Evolutionary conservation across 2,329 filamentous ascomycete species (phyloP).

Genomic region (Dendrostoma leiphaemia): DNA sequence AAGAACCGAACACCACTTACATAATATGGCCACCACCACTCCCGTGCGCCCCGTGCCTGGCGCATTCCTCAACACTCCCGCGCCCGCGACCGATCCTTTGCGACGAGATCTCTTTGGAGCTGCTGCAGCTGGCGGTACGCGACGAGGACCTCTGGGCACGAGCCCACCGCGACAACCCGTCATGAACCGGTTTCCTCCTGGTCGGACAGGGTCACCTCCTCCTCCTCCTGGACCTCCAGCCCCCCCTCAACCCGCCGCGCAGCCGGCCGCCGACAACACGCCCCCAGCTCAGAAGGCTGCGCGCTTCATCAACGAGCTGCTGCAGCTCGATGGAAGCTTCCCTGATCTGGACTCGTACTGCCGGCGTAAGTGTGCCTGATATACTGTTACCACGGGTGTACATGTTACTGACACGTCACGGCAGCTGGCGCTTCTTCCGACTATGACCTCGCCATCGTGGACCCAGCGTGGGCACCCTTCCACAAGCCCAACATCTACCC

Average conservation of each 20-base stretch:
- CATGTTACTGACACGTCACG: conserved; percentile 21
- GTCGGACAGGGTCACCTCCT: conserved; percentile 31
- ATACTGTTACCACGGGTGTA: background rate
- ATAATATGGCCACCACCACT: conserved; percentile 58
- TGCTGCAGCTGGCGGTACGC: conserved; percentile 15
- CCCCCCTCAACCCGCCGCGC: conserved; percentile 23
- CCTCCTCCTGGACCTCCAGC: conserved; percentile 33
- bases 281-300: conserved; percentile 78
- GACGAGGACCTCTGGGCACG: conserved; percentile 15
- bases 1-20: background rate
- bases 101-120: conserved; percentile 51
- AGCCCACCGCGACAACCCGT: conserved; percentile 12
- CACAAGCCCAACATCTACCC: conserved; percentile 83
- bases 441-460: conserved; percentile 72
- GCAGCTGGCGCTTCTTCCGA: conserved; percentile 86
- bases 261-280: conserved; percentile 41
- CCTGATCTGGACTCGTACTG: conserved; percentile 89
- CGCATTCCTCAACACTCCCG: conserved; percentile 74
- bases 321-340: conserved; percentile 75
- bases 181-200: conserved; percentile 13
- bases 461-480: conserved; percentile 81
- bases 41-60: conserved; percentile 73
- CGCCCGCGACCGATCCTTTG: conserved; percentile 49
- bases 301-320: conserved; percentile 75
- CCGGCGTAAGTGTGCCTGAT: conserved; percentile 67